Evolutionary conservation across 106 monocot genomes (phyloP).

Genomic region (Dioscorea zingiberensis): DNA sequence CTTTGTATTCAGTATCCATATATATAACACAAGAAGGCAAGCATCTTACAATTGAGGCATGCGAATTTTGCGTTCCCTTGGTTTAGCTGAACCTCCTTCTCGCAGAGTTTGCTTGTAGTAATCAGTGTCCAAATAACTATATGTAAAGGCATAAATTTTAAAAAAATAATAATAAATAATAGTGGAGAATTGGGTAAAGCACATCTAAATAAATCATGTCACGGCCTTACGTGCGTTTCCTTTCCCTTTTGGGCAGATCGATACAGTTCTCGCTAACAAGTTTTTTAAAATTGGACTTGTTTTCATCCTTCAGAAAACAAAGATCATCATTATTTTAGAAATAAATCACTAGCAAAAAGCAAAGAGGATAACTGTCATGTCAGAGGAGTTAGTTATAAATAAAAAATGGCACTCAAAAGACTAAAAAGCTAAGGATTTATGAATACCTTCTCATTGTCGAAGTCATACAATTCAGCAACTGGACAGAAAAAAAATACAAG

Average conservation of each 20-base stretch:
- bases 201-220: background rate
- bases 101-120: conserved; percentile 95
- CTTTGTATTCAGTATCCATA: background rate
- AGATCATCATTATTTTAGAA: background rate
- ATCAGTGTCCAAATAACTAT: conserved; percentile 92
- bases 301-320: conserved; percentile 58
- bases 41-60: conserved; percentile 94
- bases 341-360: background rate
- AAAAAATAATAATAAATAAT: conserved; percentile 2
- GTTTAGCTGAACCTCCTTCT: conserved; percentile 79
- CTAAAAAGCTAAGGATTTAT: background rate
- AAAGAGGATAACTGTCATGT: too few species aligned
- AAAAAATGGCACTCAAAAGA: background rate
- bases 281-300: conserved; percentile 84
- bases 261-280: conserved; percentile 90
- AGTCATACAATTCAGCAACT: conserved; percentile 95
- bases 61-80: conserved; percentile 83
- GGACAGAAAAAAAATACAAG: conserved; percentile 23
- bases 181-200: background rate
- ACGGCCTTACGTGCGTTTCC: conserved; percentile 79
- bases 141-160: background rate
- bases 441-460: conserved; percentile 91
- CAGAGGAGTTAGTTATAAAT: too few species aligned
- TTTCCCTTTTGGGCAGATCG: conserved; percentile 87
- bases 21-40: background rate